phyloP scores from a whole-genome alignment of 2,329 filamentous ascomycete species.

The Sporothrix dimorphospora region DNA sequence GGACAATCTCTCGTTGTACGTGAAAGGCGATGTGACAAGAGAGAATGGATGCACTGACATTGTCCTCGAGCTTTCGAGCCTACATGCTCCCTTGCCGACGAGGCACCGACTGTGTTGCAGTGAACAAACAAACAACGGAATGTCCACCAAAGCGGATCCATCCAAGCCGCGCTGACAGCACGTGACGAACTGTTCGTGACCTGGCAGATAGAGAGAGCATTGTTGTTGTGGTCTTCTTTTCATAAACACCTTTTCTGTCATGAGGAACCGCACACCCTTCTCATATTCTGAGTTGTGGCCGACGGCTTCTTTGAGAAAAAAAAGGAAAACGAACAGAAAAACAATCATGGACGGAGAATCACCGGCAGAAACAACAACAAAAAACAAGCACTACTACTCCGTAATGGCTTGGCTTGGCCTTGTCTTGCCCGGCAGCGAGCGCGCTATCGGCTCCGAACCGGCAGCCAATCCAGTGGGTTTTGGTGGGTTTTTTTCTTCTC shows the following conservation, averaged over 20 bases:
- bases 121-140: background rate
- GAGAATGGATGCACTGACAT: no score
- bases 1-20: background rate
- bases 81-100: background rate
- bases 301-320: background rate
- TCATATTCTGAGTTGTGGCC: no score
- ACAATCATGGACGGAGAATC: background rate
- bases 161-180: background rate
- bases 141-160: conserved; percentile 14
- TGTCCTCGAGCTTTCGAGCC: background rate
- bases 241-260: no score
- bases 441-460: conserved; percentile 19
- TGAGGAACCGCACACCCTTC: no score
- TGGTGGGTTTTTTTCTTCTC: background rate
- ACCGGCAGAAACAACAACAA: background rate
- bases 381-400: background rate
- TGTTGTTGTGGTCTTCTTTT: no score
- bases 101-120: background rate
- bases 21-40: no score
- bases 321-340: background rate
- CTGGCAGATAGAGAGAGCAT: background rate
- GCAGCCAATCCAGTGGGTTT: background rate
- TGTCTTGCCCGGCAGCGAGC: background rate
- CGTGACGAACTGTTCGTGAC: background rate
- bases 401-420: background rate